Evolutionary conservation across 1,284 basidiomycete genomes (phyloP), one percentile per base, ranked within the genome.

Genomic region (Cerrena zonata): DNA sequence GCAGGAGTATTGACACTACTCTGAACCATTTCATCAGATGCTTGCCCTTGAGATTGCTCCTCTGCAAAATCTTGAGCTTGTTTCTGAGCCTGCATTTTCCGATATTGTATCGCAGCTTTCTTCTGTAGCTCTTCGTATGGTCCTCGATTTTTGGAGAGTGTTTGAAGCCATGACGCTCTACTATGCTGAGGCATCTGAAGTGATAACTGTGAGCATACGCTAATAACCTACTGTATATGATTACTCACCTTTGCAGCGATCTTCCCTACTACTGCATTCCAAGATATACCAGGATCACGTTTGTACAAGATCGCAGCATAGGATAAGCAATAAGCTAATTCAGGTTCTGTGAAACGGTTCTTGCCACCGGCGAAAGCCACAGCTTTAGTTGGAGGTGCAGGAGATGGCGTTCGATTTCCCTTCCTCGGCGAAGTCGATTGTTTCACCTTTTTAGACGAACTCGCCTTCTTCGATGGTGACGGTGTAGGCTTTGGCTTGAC

Each of bases 101-200:
- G 65, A 37, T 56, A 61, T 5, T 62, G 62, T 41, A 75, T 71
- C 2, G 63, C 60, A 2, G 67, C 71, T 42, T 61, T 66, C 56
- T 71, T 73, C 42, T 34, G 30, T 15, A 34, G 30, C 63, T 61
- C 69, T 5, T 73, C 44, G 13, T 45, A 34, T 7, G 23, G 41
- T n/a, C 39, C 27, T 22, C 52, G 15, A 7, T 43, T 50, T 12
- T 25, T 19, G 23, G 50, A 11, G 21, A 34, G 44, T 1, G 51
- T 25, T 19, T 48, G 24, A 21, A 7, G 25, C 64, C 77, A 80
- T 4, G 77, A 79, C 5, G 21, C 56, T 3, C 48, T 10, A 2
- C 66, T 52, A 56, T 82, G 79, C 53, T 77, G 70, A 40, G 69
- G 75, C 65, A 80, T 65, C 75, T 79, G 46, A n/a, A n/a, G 30